Conservation (phyloP, 768 basidiomycete genomes). For the Cystobasidium onofrii region DNA sequence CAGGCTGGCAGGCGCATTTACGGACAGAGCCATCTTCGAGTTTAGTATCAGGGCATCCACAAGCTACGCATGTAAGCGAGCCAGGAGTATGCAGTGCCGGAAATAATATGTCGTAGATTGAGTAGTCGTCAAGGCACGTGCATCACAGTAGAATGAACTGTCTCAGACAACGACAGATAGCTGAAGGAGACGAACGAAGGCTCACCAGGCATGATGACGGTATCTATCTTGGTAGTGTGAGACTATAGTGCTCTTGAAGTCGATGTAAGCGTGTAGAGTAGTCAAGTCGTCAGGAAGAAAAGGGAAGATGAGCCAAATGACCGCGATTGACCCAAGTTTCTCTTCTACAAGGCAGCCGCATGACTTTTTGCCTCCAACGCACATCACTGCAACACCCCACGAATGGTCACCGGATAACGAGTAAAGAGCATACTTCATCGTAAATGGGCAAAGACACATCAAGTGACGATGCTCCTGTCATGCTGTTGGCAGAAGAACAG, state of each 20-base stretch:
- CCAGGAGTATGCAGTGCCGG: too few relatives aligned
- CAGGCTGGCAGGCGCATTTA: conserved; percentile 11
- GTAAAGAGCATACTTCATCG: too few relatives aligned
- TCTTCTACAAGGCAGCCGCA: too few relatives aligned
- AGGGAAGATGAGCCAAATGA: neutral
- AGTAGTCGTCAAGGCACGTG: conserved; percentile 8
- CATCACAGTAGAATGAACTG: neutral
- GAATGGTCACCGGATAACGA: too few relatives aligned
- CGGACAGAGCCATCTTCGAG: conserved; percentile 10
- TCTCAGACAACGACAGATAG: neutral
- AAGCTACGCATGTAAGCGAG: too few relatives aligned
- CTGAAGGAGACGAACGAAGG: neutral
- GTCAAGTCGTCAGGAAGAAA: neutral
- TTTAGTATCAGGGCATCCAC: conserved; percentile 23
- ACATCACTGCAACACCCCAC: too few relatives aligned
- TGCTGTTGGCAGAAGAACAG: neutral
- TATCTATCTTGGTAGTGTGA: neutral
- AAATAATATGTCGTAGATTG: too few relatives aligned
- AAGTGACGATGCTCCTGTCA: neutral
- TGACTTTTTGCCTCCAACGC: too few relatives aligned
- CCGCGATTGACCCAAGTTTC: too few relatives aligned
- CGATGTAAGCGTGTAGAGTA: too few relatives aligned
- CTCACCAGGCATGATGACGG: conserved; percentile 10
- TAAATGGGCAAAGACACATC: neutral
- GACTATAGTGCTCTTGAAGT: too few relatives aligned